Conservation (phyloP, 805 yeast genomes). For the Saccharomyces jurei region DNA sequence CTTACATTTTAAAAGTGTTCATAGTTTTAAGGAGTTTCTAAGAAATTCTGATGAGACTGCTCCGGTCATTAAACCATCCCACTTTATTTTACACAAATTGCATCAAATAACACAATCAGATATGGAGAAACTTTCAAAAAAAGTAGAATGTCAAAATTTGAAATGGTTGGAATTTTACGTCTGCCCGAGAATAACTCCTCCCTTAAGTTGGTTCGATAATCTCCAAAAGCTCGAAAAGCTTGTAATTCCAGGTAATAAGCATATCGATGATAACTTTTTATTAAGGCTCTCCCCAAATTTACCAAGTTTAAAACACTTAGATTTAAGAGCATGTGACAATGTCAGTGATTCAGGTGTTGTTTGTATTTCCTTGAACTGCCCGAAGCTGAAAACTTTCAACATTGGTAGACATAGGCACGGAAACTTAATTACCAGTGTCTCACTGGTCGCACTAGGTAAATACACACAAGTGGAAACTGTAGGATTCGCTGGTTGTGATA, state of each 20-base stretch:
- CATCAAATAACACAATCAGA: conserved; percentile 45
- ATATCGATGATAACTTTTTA: conserved; percentile 53
- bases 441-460: conserved; percentile 49
- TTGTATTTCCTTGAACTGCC: conserved; percentile 56
- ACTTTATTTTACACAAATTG: conserved; percentile 61
- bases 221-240: conserved; percentile 32
- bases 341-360: conserved; percentile 71
- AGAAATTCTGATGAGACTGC: conserved; percentile 1
- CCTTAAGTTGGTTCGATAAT: conserved; percentile 38
- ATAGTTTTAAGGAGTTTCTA: conserved; percentile 39
- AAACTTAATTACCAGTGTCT: conserved; percentile 58
- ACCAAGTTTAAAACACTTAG: conserved; percentile 55
- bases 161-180: conserved; percentile 74
- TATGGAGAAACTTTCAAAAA: conserved; percentile 39
- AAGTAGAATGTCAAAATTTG: conserved; percentile 40
- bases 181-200: conserved; percentile 65
- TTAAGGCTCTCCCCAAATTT: conserved; percentile 44
- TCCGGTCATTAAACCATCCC: conserved; percentile 18
- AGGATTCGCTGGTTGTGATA: conserved; percentile 82
- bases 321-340: conserved; percentile 74
- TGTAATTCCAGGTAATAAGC: conserved; percentile 63
- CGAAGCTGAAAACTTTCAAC: conserved; percentile 50
- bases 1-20: conserved; percentile 45
- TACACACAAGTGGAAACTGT: conserved; percentile 57
- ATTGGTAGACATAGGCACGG: conserved; percentile 73